These are phyloP conservation scores for Silene uniflora DNA, from an alignment of 148 eudicot genomes.

Conservation along the genomic window DNA sequence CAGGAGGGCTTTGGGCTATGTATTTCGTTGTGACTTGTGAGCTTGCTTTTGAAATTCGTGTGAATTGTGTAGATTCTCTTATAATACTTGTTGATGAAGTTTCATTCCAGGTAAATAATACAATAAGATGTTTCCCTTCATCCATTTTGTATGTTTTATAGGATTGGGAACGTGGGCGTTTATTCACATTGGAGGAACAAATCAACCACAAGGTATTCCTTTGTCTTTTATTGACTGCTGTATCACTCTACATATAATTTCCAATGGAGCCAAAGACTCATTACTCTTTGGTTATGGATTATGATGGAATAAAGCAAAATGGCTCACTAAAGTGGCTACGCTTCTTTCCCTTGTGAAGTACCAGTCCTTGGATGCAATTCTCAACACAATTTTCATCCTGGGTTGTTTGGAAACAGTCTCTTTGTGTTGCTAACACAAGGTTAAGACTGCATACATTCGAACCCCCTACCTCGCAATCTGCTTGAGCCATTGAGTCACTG, in stretches of 20 bases:
- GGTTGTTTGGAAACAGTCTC: background rate
- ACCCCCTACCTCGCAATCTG: background rate
- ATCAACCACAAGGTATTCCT: conserved; percentile 72
- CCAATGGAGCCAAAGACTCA: too few relatives aligned
- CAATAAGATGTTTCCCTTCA: conserved; percentile 10
- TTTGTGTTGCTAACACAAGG: background rate
- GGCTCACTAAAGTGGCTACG: too few relatives aligned
- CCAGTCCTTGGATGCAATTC: too few relatives aligned
- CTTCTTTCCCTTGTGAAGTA: too few relatives aligned
- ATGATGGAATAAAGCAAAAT: too few relatives aligned
- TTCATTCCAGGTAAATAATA: background rate
- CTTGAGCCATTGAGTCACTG: background rate
- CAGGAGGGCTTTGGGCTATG: background rate
- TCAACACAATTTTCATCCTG: background rate
- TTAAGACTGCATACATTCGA: too few relatives aligned
- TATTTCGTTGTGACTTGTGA: background rate
- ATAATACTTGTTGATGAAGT: background rate
- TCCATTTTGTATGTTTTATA: conserved; percentile 26
- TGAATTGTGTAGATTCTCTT: background rate
- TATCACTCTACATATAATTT: background rate
- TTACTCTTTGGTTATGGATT: too few relatives aligned
- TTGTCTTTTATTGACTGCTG: background rate
- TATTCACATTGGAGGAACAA: conserved; percentile 88
- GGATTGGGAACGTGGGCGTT: conserved; percentile 70
- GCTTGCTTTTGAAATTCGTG: background rate